Percentiles rank a stretch among this genome's conserved stretches.
Conservation (phyloP, 2,329 filamentous ascomycete genomes). For the Rhinocladiella similis region DNA sequence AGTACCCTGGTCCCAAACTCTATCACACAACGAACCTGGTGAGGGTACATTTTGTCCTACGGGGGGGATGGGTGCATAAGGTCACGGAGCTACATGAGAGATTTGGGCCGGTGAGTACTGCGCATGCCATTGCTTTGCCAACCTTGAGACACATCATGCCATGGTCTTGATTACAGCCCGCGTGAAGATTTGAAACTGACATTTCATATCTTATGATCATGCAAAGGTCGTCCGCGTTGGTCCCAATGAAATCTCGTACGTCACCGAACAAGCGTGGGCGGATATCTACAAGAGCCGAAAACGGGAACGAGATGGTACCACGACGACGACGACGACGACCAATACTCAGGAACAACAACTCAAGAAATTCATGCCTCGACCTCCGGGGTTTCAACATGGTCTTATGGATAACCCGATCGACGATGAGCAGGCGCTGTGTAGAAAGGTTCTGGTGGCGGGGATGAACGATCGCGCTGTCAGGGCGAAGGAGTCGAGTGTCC, state of each 20-base stretch:
- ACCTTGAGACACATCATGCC: too few relatives aligned
- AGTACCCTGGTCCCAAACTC: constrained; percentile 28
- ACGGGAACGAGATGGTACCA: not conserved
- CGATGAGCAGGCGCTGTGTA: not conserved
- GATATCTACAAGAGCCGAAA: constrained; percentile 30
- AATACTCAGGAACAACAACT: not conserved
- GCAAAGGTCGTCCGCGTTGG: constrained; percentile 33
- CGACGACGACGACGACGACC: too few relatives aligned
- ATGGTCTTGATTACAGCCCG: too few relatives aligned
- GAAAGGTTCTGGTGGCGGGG: not conserved
- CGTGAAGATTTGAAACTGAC: too few relatives aligned
- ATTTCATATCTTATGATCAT: too few relatives aligned
- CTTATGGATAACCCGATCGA: not conserved
- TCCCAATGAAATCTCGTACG: constrained; percentile 38
- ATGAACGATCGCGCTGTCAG: not conserved
- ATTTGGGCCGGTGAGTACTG: constrained; percentile 30
- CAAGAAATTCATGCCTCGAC: not conserved
- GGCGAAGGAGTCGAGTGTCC: not conserved
- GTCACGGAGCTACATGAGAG: constrained; percentile 26
- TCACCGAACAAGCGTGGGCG: constrained; percentile 33
- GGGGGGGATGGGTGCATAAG: constrained; percentile 11
- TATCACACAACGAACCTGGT: constrained; percentile 11
- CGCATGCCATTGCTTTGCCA: not conserved
- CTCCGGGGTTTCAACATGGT: not conserved
- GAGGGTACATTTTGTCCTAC: constrained; percentile 2